Base-by-base conservation (phyloP, 305 asterid species). In the Fraxinus sp. region DNA sequence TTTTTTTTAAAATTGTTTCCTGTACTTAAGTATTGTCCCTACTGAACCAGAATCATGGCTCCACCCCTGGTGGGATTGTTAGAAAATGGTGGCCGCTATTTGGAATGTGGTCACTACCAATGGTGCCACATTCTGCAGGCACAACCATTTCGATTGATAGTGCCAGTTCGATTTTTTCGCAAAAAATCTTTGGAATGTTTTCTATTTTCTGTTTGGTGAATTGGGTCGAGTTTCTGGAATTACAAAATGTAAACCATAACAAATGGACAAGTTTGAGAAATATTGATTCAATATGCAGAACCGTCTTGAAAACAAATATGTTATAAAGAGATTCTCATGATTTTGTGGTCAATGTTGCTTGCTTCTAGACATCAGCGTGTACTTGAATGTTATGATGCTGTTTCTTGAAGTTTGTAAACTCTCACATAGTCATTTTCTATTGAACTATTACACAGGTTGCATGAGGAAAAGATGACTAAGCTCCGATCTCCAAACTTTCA, bases 401-500 rank as follows among this genome's bases (percentile, higher is more conserved):
- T 16, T 26, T 68, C 20, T 36, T 36, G 30, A 46, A 3, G 30
- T 46, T 36, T 7, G 14, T 16, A 7, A 49, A 71, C 18, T 32
- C 26, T 55, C 4, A 2, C 66, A 55, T 55, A 16, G 2, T 55
- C 4, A 55, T 41, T 36, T 36, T 9, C 75, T 79, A 75, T 70
- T 32, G 13, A 74, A 64, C 3, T 28, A 6, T 76, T 78, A 68
- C 86, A 84, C 87, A 95, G 99, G 92, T 89, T 94, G 94, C 92
- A 96, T 11, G 96, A 90, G 87, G 94, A 92, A 80, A 96, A 94
- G 91, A 87, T 70, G 89, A 74, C 88, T 80, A 96, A 96, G 89
- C 93, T 96, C 78, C 91, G 88, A 37, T 96, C 99, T 44, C 98
- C 99, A 14, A 96, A 96, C 88, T 92, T 96, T 78, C 95, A 94